Percentiles rank a stretch among this genome's conserved stretches.
These are phyloP conservation scores for Letharia columbiana DNA, from an alignment of 495 filamentous ascomycete genomes.

Conservation along the genomic window DNA sequence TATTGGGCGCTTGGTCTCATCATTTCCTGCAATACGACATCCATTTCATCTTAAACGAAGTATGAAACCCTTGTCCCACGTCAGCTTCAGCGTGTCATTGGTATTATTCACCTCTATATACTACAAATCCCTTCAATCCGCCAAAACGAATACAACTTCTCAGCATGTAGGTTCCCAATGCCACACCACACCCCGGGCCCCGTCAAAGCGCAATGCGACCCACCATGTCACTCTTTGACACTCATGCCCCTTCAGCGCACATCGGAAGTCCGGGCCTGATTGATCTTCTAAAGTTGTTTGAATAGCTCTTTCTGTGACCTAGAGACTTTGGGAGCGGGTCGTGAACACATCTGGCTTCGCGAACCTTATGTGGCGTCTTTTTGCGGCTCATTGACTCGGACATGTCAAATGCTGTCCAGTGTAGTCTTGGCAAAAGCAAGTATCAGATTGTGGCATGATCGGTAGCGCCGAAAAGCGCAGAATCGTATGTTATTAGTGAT, in stretches of 20 bases:
- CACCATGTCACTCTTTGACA: neutral
- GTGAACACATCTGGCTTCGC: neutral
- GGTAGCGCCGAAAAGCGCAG: neutral
- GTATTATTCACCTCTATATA: neutral
- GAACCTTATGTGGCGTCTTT: neutral
- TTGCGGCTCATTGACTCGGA: neutral
- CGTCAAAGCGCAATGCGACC: neutral
- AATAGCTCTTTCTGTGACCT: neutral
- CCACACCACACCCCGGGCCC: neutral
- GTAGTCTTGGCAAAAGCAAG: neutral
- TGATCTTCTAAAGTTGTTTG: neutral
- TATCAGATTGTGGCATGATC: neutral
- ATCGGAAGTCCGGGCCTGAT: neutral
- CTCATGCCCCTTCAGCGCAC: neutral
- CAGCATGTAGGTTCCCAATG: neutral
- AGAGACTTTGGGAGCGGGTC: neutral
- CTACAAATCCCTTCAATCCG: neutral
- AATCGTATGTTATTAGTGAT: neutral
- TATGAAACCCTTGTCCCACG: neutral
- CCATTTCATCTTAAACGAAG: neutral
- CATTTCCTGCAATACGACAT: neutral
- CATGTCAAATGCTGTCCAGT: neutral
- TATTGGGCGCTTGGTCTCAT: neutral
- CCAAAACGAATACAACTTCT: neutral
- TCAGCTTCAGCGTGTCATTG: neutral